phyloP scores from a whole-genome alignment of 2,329 filamentous ascomycete species.

The Trichoderma asperellum region DNA sequence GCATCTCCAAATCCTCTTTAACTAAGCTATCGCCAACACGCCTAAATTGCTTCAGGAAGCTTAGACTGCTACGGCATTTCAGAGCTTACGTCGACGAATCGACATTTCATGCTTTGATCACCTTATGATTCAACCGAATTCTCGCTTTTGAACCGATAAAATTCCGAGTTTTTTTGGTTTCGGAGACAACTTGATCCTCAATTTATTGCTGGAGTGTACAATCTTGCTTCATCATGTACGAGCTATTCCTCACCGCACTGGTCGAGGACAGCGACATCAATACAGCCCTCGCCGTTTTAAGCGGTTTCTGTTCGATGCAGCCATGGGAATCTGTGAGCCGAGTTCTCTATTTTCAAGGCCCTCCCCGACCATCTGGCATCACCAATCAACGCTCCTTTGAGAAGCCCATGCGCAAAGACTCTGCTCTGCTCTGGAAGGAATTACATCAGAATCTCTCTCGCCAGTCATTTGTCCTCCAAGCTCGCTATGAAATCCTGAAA shows the following conservation, averaged over 20 bases:
- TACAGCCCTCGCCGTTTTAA: constrained; percentile 56
- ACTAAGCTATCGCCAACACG: not conserved
- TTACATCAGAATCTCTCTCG: constrained; percentile 58
- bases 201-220: not conserved
- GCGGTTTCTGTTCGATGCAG: constrained; percentile 61
- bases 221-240: constrained; percentile 51
- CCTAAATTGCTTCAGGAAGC: not conserved
- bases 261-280: constrained; percentile 55
- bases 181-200: too few species aligned
- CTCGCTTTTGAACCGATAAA: too few species aligned
- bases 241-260: constrained; percentile 61
- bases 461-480: constrained; percentile 61
- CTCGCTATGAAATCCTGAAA: constrained; percentile 57
- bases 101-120: too few species aligned
- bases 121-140: not conserved
- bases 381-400: constrained; percentile 47
- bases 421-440: constrained; percentile 53
- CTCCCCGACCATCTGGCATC: constrained; percentile 51
- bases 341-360: constrained; percentile 59
- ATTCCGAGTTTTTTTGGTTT: not conserved
- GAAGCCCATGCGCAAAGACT: constrained; percentile 46
- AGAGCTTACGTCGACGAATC: not conserved
- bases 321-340: constrained; percentile 55
- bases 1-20: not conserved
- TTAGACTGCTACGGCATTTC: not conserved